These are phyloP conservation scores for Magnusiomyces sp. DNA, from an alignment of 1,139 yeast species.

Conservation along the genomic window DNA sequence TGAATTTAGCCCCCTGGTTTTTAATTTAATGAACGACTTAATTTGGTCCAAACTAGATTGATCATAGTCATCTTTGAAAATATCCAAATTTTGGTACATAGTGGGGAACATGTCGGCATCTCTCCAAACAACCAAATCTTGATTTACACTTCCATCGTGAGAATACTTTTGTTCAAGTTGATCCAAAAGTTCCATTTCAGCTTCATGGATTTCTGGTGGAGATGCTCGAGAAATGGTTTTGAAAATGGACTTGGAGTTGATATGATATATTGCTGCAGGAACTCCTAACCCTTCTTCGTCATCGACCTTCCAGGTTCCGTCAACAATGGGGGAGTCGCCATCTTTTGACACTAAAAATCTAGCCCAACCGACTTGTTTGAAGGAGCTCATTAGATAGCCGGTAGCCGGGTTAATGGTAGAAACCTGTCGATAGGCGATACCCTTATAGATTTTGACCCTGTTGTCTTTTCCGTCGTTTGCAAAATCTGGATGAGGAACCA, in stretches of 20 bases:
- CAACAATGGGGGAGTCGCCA: conserved; percentile 15
- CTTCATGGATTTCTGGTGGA: not conserved
- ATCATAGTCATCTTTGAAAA: conserved; percentile 9
- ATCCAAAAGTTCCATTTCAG: conserved; percentile 18
- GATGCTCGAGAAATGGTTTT: not conserved
- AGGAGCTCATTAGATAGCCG: conserved; percentile 18
- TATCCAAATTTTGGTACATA: conserved; percentile 10
- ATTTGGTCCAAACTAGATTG: too few species aligned
- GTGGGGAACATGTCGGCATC: conserved; percentile 26
- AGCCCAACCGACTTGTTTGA: conserved; percentile 31
- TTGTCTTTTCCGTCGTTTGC: conserved; percentile 5
- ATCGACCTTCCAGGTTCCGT: conserved; percentile 31
- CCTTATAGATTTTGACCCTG: conserved; percentile 19
- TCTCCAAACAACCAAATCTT: conserved; percentile 27
- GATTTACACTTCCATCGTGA: conserved; percentile 5
- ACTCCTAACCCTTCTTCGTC: conserved; percentile 28
- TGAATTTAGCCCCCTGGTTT: too few species aligned
- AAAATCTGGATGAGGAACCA: conserved; percentile 22
- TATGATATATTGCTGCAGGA: conserved; percentile 27
- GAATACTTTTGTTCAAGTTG: conserved; percentile 3
- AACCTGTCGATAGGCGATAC: conserved; percentile 26
- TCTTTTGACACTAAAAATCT: conserved; percentile 23
- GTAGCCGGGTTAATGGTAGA: conserved; percentile 17
- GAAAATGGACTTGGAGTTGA: conserved; percentile 19
- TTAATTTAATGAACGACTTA: too few species aligned